phyloP scores from a whole-genome alignment of 108 stramenopile species.

The Stephanodiscus minutulus region DNA sequence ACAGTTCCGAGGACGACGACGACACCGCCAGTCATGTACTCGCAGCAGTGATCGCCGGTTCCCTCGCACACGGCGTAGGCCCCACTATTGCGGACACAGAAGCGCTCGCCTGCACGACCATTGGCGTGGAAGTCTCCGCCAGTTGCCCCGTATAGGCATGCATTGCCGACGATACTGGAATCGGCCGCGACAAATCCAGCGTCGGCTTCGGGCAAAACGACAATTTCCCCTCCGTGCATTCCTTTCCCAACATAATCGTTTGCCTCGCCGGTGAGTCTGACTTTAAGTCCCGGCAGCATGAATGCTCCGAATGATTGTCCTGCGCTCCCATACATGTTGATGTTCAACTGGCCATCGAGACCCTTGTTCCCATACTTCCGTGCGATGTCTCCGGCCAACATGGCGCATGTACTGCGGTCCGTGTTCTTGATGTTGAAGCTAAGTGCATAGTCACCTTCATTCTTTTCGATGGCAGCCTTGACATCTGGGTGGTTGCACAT shows the following conservation, averaged over 20 bases:
- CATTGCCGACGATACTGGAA: slow-evolving; percentile 95
- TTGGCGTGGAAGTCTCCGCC: slow-evolving; percentile 94
- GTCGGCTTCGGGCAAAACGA: slow-evolving; percentile 81
- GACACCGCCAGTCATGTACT: slow-evolving; percentile 98
- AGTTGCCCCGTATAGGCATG: slow-evolving; percentile 96
- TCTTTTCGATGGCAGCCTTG: slow-evolving; percentile 73
- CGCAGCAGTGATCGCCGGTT: slow-evolving; percentile 95
- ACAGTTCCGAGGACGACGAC: slow-evolving; percentile 91
- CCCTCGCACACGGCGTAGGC: slow-evolving; percentile 97
- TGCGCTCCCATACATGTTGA: slow-evolving; percentile 91
- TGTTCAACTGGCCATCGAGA: slow-evolving; percentile 84
- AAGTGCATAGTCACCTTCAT: slow-evolving; percentile 63
- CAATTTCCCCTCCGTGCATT: slow-evolving; percentile 92
- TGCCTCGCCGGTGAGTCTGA: slow-evolving; percentile 92
- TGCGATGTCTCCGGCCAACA: slow-evolving; percentile 91
- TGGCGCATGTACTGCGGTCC: slow-evolving; percentile 85
- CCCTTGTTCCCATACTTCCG: slow-evolving; percentile 88
- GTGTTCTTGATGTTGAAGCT: slow-evolving; percentile 83
- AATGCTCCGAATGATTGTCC: slow-evolving; percentile 96
- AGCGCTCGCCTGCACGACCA: slow-evolving; percentile 95
- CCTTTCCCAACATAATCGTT: slow-evolving; percentile 99
- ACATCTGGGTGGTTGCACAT: slow-evolving; percentile 66
- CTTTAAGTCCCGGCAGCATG: slow-evolving; percentile 80
- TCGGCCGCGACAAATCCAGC: slow-evolving; percentile 88
- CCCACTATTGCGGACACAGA: slow-evolving; percentile 95